Conservation (phyloP, 1,284 basidiomycete species). For the Rhodotorula sp. region DNA sequence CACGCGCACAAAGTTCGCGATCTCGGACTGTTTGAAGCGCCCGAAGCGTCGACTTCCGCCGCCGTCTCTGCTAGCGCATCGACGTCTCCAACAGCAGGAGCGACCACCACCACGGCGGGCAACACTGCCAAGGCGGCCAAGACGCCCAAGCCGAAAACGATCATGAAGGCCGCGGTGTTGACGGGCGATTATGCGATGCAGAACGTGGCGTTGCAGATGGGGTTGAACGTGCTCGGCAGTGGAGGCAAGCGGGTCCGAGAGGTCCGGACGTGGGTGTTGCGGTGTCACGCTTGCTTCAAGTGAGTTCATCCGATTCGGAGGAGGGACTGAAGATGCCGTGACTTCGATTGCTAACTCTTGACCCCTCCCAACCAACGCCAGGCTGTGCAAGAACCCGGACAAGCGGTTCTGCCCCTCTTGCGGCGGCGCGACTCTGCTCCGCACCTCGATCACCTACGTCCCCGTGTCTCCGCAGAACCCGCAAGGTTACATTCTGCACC, state of each 20-base stretch:
- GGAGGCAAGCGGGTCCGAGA: constrained; percentile 87
- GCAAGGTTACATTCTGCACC: constrained; percentile 64
- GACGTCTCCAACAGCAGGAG: background rate
- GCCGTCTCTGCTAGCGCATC: background rate
- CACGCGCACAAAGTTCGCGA: constrained; percentile 82
- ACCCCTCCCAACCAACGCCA: constrained; percentile 47
- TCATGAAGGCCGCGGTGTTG: constrained; percentile 76
- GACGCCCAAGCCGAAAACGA: constrained; percentile 51
- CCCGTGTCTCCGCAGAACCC: constrained; percentile 57
- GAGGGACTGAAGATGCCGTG: background rate
- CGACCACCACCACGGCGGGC: background rate
- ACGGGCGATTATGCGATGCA: constrained; percentile 99
- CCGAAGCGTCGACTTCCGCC: constrained; percentile 17
- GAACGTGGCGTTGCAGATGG: constrained; percentile 95
- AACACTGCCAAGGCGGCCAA: background rate
- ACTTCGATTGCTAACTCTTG: background rate
- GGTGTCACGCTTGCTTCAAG: constrained; percentile 99
- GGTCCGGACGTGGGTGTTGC: constrained; percentile 91
- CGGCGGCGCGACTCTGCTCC: constrained; percentile 77
- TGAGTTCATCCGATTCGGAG: constrained; percentile 54
- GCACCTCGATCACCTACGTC: constrained; percentile 78
- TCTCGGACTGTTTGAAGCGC: constrained; percentile 61
- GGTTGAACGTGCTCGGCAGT: constrained; percentile 81
- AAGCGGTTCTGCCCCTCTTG: constrained; percentile 98
- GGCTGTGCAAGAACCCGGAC: constrained; percentile 90